Percentiles rank a stretch among this genome's conserved stretches.
Evolutionary conservation across 164 flowering plant genomes (phyloP).

Genomic region (Aristolochia contorta): DNA sequence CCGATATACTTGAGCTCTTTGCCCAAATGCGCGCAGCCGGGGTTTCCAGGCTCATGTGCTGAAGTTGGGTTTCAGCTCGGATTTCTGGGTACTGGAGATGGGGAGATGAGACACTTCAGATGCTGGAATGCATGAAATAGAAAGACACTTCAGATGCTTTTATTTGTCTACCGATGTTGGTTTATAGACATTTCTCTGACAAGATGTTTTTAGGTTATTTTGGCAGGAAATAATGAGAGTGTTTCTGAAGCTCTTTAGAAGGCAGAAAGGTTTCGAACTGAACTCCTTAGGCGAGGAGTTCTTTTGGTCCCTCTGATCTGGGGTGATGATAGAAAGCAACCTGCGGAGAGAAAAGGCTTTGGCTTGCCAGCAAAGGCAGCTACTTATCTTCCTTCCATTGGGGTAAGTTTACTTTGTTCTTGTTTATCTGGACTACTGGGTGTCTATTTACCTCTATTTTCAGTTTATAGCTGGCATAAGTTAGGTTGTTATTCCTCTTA

Average conservation of each 20-base stretch:
- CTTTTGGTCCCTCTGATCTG: constrained; percentile 83
- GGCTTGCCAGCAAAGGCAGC: constrained; percentile 57
- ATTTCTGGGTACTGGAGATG: constrained; percentile 63
- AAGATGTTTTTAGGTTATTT: constrained; percentile 49
- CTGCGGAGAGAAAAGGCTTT: constrained; percentile 76
- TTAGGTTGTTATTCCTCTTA: too few species aligned
- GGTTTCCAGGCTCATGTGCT: constrained; percentile 19
- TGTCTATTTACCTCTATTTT: not conserved
- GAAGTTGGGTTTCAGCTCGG: constrained; percentile 20
- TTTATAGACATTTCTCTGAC: too few species aligned
- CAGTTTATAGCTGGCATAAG: too few species aligned
- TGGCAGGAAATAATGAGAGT: constrained; percentile 81
- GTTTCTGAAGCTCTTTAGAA: constrained; percentile 61
- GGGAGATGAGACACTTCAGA: constrained; percentile 34
- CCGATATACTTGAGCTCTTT: constrained; percentile 21
- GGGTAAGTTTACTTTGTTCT: constrained; percentile 39
- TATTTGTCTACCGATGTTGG: too few species aligned
- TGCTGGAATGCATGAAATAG: too few species aligned
- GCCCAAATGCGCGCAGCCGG: constrained; percentile 16
- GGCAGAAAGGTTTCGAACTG: constrained; percentile 84
- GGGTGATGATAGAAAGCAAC: constrained; percentile 41
- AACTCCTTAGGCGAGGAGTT: constrained; percentile 84
- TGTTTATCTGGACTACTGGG: not conserved
- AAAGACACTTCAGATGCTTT: too few species aligned
- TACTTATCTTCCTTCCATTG: constrained; percentile 83